Conservation (phyloP, 768 basidiomycete genomes). For the Termitomyces sp. region DNA sequence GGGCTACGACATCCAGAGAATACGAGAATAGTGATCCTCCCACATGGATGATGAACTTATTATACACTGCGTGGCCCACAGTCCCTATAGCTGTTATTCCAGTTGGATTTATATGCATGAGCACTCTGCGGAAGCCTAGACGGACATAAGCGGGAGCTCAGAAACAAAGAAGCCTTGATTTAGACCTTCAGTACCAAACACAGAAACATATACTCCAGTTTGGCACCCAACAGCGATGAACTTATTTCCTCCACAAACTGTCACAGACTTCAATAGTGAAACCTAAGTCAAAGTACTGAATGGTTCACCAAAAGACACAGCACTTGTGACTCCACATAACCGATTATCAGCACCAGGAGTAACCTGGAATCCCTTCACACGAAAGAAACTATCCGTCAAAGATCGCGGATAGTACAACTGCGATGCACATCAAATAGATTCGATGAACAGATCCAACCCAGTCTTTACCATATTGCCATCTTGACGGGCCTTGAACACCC, state of each 20-base stretch:
- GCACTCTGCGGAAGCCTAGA: conserved; percentile 53
- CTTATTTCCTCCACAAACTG: conserved; percentile 44
- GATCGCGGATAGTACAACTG: conserved; percentile 65
- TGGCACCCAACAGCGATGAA: conserved; percentile 63
- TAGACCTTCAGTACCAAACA: conserved; percentile 47
- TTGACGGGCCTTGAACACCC: conserved; percentile 54
- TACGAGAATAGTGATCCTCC: conserved; percentile 57
- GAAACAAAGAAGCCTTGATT: too few species aligned
- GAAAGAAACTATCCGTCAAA: conserved; percentile 60
- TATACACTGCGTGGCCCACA: conserved; percentile 36
- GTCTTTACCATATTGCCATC: conserved; percentile 66
- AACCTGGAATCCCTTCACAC: conserved; percentile 32
- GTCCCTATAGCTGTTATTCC: conserved; percentile 53
- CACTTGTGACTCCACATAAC: conserved; percentile 56
- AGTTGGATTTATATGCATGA: conserved; percentile 43
- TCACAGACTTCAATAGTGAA: not conserved
- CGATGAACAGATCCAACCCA: not conserved
- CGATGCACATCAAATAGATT: not conserved
- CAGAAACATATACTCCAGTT: conserved; percentile 65
- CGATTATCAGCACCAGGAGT: conserved; percentile 21
- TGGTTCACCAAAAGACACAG: conserved; percentile 55
- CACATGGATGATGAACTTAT: conserved; percentile 63
- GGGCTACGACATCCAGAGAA: conserved; percentile 64
- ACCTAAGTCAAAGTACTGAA: not conserved
- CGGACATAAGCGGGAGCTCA: not conserved